Evolutionary conservation across 2,329 filamentous ascomycete species (phyloP).

Genomic region (Ascomycota sp.): DNA sequence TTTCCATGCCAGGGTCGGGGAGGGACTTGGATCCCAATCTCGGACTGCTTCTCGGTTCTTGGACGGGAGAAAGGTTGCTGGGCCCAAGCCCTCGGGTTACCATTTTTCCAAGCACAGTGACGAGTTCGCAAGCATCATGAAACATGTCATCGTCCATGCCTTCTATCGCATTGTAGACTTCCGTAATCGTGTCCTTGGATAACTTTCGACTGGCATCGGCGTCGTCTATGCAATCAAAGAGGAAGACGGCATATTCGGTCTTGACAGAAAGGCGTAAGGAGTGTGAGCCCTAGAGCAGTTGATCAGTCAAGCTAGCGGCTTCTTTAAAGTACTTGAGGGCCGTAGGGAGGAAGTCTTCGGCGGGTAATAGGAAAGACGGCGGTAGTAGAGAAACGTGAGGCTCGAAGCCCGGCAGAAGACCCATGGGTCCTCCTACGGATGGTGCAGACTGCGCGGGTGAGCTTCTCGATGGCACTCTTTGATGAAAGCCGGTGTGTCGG

Average conservation of each 20-base stretch:
- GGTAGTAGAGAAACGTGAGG: conserved; percentile 18
- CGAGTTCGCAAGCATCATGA: conserved; percentile 71
- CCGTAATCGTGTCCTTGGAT: conserved; percentile 65
- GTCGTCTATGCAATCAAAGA: conserved; percentile 85
- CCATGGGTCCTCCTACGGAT: conserved; percentile 34
- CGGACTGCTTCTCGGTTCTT: not conserved
- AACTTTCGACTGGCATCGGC: conserved; percentile 52
- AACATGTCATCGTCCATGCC: conserved; percentile 94
- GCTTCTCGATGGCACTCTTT: conserved; percentile 13
- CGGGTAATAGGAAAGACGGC: conserved; percentile 60
- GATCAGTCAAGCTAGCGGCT: conserved; percentile 53
- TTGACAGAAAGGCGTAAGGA: conserved; percentile 77
- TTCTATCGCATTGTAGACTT: conserved; percentile 80
- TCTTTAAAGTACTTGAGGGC: conserved; percentile 65
- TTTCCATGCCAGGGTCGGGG: conserved; percentile 20
- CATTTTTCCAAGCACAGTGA: conserved; percentile 72
- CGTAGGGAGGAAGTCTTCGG: conserved; percentile 62
- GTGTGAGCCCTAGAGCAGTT: conserved; percentile 67
- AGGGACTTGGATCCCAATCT: conserved; percentile 2
- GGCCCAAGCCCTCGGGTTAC: conserved; percentile 50
- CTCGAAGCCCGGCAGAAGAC: conserved; percentile 33
- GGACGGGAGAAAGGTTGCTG: conserved; percentile 2
- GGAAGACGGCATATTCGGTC: conserved; percentile 78
- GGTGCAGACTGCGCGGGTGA: conserved; percentile 28
- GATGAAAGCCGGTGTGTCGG: too few relatives aligned